phyloP scores from a whole-genome alignment of 192 early-diverging fungal genomes.

The Gigaspora rosea region DNA sequence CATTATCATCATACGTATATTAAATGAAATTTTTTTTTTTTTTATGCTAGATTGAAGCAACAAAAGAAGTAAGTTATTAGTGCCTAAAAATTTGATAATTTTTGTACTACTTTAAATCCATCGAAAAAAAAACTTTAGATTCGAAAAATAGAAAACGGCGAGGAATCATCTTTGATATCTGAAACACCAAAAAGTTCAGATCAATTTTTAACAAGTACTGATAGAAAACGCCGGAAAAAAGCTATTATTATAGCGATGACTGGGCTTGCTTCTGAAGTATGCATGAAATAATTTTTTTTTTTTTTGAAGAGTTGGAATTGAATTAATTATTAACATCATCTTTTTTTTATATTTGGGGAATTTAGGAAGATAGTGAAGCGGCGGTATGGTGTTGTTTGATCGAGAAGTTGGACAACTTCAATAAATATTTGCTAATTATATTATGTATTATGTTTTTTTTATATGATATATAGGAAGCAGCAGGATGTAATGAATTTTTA shows the following conservation, averaged over 20 bases:
- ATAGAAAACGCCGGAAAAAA: not conserved
- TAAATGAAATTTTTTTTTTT: not conserved
- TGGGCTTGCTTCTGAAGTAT: not conserved
- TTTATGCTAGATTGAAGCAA: not conserved
- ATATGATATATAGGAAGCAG: not conserved
- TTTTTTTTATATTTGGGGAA: not conserved
- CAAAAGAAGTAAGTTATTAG: not conserved
- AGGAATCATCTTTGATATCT: not conserved
- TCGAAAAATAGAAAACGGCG: slow-evolving; percentile 1
- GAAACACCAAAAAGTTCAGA: not conserved
- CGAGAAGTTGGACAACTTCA: not conserved
- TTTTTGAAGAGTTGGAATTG: not conserved
- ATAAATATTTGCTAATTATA: not conserved
- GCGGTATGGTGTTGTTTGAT: not conserved
- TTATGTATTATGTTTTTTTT: not conserved
- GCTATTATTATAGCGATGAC: slow-evolving; percentile 10
- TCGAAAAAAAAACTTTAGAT: not conserved
- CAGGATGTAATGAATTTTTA: slow-evolving; percentile 18
- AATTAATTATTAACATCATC: not conserved
- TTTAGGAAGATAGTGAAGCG: not conserved
- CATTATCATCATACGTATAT: not conserved
- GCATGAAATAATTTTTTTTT: not conserved
- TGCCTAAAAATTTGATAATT: not conserved
- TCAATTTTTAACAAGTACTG: not conserved
- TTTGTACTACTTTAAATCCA: not conserved